Evolutionary conservation across 2,329 filamentous ascomycete genomes (phyloP), one percentile per base, ranked within the genome.

Genomic region (Lasiodiplodia theobromae): DNA sequence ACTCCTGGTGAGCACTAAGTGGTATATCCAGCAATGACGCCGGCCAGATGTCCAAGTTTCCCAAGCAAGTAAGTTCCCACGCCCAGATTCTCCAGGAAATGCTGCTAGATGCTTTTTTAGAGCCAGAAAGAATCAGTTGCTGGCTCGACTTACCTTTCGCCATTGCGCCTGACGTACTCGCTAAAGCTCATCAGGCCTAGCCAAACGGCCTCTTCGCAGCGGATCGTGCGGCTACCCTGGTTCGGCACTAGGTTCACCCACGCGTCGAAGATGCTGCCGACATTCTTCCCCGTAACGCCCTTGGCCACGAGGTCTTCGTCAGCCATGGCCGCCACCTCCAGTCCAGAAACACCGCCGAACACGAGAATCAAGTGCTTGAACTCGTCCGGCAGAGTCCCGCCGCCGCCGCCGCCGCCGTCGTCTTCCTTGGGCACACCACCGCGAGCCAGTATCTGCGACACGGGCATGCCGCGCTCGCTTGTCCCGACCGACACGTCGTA

Each of bases 401-500:
- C 44, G 11, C 53, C 66, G 58, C 53, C 66, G 58, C 16, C 47
- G 4, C 53, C 66, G 58, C 16, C 47, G 4, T 4, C 51, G n/a
- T 64, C 56, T 25, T 65, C 54, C 54, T 8, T 62, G 16, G 57
- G 66, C 28, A 21, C 18, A 47, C 64, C 37, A 52, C 63, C 31
- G 57, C 52, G 47, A 25, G 40, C 78, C 1, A 77, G 67, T 7
- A 83, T 73, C 2, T 75, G 72, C 69, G 79, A 72, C 65, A 84
- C 72, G 28, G 87, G 81, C 44, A 83, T 74, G 64, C 93, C 91
- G 71, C 92, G 88, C 80, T 96, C 93, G 3, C 92, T 95, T 0
- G 93, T 96, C 18, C 93, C 93, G 72, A 97, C 89, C 73, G 89
- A 92, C 68, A 94, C 70, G 78, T 96, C 92, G 79, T 97, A 97